These are phyloP conservation scores for Colletotrichum sp. DNA, from an alignment of 2,329 filamentous ascomycete species.

Conservation along the genomic window DNA sequence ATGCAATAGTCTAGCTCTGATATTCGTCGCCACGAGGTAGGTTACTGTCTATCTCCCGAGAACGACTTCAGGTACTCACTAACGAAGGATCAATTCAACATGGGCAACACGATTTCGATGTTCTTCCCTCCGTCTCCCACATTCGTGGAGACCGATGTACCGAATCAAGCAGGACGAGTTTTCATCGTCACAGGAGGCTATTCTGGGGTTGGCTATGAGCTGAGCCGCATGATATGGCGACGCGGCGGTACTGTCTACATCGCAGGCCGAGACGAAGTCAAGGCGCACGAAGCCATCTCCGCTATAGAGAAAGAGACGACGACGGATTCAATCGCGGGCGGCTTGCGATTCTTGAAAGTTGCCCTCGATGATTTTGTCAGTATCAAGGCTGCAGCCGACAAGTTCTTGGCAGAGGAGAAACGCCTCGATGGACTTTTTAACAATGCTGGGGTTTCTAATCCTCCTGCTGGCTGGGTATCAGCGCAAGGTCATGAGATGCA, in stretches of 20 bases:
- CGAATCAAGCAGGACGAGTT: slow-evolving; percentile 7
- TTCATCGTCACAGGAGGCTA: slow-evolving; percentile 48
- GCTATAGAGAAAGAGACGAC: slow-evolving; percentile 34
- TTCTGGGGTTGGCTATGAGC: slow-evolving; percentile 48
- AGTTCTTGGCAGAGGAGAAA: slow-evolving; percentile 32
- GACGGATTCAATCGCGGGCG: slow-evolving; percentile 31
- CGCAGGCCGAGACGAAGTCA: slow-evolving; percentile 44
- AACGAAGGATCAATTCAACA: not conserved
- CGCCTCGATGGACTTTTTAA: slow-evolving; percentile 40
- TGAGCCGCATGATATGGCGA: slow-evolving; percentile 54
- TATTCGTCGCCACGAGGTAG: accelerated
- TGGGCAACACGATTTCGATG: not conserved
- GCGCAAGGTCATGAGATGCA: slow-evolving; percentile 28
- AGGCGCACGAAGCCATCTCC: slow-evolving; percentile 44
- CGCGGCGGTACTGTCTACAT: slow-evolving; percentile 57
- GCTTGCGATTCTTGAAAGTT: slow-evolving; percentile 43
- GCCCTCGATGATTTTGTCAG: slow-evolving; percentile 38
- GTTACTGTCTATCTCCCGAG: not conserved
- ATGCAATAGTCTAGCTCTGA: accelerated
- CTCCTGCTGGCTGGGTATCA: slow-evolving; percentile 21
- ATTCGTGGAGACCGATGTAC: not conserved
- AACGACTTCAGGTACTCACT: accelerated
- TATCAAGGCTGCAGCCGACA: slow-evolving; percentile 29
- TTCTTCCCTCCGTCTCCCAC: not conserved
- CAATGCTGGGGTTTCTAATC: slow-evolving; percentile 41